Conservation (phyloP, 768 basidiomycete species). For the Sistotremastrum niveocremeum region DNA sequence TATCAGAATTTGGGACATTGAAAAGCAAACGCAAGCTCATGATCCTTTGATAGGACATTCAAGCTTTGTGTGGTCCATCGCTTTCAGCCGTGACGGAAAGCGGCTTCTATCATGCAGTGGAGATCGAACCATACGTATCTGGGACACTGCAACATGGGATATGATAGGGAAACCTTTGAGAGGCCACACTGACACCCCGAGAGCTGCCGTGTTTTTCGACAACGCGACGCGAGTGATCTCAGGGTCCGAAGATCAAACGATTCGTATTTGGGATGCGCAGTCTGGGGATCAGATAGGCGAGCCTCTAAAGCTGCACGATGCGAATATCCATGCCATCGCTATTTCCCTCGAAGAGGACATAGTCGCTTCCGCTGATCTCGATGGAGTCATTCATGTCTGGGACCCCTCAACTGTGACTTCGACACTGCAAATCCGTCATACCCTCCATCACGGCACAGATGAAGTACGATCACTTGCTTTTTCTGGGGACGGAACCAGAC, state of each 20-base stretch:
- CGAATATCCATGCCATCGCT: too few species aligned
- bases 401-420: too few species aligned
- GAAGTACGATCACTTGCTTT: too few species aligned
- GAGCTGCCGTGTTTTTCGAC: constrained; percentile 1
- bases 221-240: constrained; percentile 1
- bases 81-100: constrained; percentile 6
- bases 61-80: constrained; percentile 1
- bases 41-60: neutral
- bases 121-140: neutral
- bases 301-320: neutral
- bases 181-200: neutral
- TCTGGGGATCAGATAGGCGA: neutral
- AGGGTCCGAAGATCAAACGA: constrained; percentile 1
- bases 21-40: neutral
- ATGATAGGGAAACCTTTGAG: neutral
- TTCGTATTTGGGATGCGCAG: constrained; percentile 1
- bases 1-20: constrained; percentile 3
- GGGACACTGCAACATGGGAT: constrained; percentile 2
- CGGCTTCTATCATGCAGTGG: neutral
- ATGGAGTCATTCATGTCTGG: too few species aligned
- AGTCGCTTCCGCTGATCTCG: too few species aligned
- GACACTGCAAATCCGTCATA: too few species aligned
- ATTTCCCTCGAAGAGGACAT: too few species aligned
- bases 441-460: too few species aligned
- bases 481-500: too few species aligned